Percentiles rank a stretch among this genome's conserved stretches.
These are phyloP conservation scores for Trametes elegans DNA, from an alignment of 768 basidiomycete species.

Conservation along the genomic window DNA sequence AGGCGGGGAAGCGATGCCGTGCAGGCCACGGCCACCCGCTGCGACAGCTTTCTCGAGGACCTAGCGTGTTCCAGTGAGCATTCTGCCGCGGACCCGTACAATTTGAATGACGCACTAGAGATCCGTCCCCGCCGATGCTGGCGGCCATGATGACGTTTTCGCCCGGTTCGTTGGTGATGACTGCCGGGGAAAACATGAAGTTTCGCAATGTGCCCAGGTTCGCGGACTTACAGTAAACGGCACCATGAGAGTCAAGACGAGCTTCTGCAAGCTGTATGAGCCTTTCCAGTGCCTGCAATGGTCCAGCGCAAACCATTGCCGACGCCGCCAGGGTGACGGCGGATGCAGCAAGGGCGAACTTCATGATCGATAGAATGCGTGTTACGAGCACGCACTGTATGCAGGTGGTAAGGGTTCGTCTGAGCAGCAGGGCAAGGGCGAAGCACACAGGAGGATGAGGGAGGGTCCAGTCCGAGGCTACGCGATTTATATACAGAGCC, in stretches of 20 bases:
- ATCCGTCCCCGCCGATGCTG: conserved; percentile 40
- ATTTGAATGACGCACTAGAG: conserved; percentile 31
- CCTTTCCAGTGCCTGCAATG: not conserved
- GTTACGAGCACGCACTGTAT: too few relatives aligned
- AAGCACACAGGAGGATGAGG: too few relatives aligned
- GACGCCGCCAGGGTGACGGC: not conserved
- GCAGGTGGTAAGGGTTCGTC: too few relatives aligned
- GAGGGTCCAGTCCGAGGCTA: too few relatives aligned
- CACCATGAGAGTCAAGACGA: not conserved
- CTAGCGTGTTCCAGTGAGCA: not conserved
- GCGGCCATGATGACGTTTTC: conserved; percentile 45
- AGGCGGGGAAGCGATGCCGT: conserved; percentile 11
- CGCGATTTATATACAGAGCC: not conserved
- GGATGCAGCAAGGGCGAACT: not conserved
- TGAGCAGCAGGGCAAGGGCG: too few relatives aligned
- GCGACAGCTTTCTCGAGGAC: conserved; percentile 15
- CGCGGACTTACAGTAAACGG: not conserved
- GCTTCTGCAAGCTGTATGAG: not conserved
- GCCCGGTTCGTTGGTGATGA: conserved; percentile 47
- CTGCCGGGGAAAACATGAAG: conserved; percentile 23
- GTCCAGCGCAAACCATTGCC: not conserved
- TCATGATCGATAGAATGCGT: not conserved
- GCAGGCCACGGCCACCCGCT: conserved; percentile 21
- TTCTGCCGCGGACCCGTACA: too few relatives aligned
- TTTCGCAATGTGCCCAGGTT: too few relatives aligned